These are phyloP conservation scores for Closterium sp. DNA, from an alignment of 139 green algal genomes.

Conservation along the genomic window DNA sequence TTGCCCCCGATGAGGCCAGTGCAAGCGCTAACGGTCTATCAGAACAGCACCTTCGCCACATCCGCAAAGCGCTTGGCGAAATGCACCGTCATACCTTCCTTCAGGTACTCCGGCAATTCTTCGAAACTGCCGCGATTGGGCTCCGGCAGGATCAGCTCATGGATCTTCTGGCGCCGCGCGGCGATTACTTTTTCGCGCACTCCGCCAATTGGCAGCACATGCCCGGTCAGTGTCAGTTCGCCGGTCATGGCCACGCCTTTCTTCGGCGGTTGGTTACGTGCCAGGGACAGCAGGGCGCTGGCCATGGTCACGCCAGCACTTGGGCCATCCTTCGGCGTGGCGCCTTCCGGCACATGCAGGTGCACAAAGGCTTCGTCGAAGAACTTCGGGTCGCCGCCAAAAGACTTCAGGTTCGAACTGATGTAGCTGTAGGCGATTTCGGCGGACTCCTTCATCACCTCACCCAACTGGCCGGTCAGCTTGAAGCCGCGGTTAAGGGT, in stretches of 20 bases:
- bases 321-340: conserved; percentile 39
- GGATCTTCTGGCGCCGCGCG: too few relatives aligned
- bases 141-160: too few relatives aligned
- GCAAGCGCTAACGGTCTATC: too few relatives aligned
- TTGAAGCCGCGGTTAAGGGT: too few relatives aligned
- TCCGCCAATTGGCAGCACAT: conserved; percentile 62
- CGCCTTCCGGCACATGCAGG: conserved; percentile 37
- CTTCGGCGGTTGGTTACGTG: background rate
- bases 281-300: background rate
- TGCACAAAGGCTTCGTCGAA: conserved; percentile 16
- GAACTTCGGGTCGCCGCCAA: background rate
- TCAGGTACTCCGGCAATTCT: too few relatives aligned
- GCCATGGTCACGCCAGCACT: conserved; percentile 17
- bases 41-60: too few relatives aligned
- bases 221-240: conserved; percentile 58
- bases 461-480: conserved; percentile 23
- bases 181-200: conserved; percentile 53
- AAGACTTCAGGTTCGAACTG: too few relatives aligned
- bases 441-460: conserved; percentile 34
- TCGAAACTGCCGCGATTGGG: too few relatives aligned
- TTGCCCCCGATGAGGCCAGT: too few relatives aligned
- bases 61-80: too few relatives aligned
- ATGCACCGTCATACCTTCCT: too few relatives aligned
- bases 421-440: background rate
- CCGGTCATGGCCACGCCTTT: conserved; percentile 15